Base-by-base conservation (phyloP, 345 rosid genomes). In the Syzygium aqueum region DNA sequence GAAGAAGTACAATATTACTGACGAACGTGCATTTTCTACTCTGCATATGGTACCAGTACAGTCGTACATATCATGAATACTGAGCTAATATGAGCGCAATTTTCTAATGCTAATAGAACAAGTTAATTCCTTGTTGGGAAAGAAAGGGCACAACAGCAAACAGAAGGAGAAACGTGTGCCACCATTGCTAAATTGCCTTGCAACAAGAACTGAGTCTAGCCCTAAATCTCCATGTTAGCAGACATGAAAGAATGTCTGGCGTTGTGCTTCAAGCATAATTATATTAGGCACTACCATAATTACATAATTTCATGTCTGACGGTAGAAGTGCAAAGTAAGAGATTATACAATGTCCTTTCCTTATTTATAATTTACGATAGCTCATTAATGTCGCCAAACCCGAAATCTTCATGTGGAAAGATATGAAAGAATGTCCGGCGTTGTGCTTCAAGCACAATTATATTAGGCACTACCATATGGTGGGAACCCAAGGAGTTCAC, bases 1-100 rank as follows among this genome's bases (percentile, higher is more conserved):
- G 90, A 95, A 92, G 94, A 95, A 91, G 87, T 92, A 95, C 88
- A 93, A 94, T 89, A 95, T 95, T 78, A 92, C 90, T 8, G 97
- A 94, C 87, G 97, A 95, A 80, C 95, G 97, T 56, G 93, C 91
- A 91, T 94, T 78, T 85, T 95, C 84, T 94, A 95, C 16, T 27
- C 33, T 27, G 73, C 33, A n/a, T 61, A n/a, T 61, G 0, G 30
- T 13, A 61, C 73, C n/a, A 61, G 73, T 61, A 13, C 33, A 0
- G 73, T 61, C 17, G 0, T 0, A n/a, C 73, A 61, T 61, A 27
- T n/a, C 1, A 61, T n/a, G 73, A 27, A 61, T 12, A 14, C 33
- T 61, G 13, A 17, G 33, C 73, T 61, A 61, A 61, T 27, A 13
- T 13, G 37, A 61, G 73, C 0, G 8, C 33, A 0, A n/a, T n/a